Evolutionary conservation across 371 early-diverging fungal species (phyloP).

Genomic region (Antonospora locustae): DNA sequence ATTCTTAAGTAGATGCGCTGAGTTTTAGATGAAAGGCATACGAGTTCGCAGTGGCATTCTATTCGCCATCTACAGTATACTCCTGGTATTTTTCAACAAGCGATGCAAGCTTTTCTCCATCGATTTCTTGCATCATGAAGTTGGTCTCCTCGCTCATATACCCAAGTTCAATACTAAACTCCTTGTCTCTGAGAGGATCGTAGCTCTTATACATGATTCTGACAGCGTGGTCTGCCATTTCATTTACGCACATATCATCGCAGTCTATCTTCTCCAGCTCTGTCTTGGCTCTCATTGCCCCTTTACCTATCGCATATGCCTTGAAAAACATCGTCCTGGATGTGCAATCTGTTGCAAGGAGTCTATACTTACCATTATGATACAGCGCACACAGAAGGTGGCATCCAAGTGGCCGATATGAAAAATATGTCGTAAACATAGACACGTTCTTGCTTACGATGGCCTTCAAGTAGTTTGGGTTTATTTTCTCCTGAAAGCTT

Average conservation of each 20-base stretch:
- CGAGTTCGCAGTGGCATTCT: no score
- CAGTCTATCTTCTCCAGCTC: slow-evolving; percentile 53
- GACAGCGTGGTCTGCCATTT: slow-evolving; percentile 45
- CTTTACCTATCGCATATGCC: slow-evolving; percentile 47
- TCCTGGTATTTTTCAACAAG: slow-evolving; percentile 45
- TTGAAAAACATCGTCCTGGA: slow-evolving; percentile 33
- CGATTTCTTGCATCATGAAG: slow-evolving; percentile 26
- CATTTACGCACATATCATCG: slow-evolving; percentile 27
- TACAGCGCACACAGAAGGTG: slow-evolving; percentile 41
- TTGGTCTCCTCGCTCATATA: slow-evolving; percentile 14
- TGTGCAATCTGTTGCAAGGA: slow-evolving; percentile 42
- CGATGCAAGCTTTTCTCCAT: slow-evolving; percentile 9
- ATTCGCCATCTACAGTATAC: slow-evolving; percentile 36
- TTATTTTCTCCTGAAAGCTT: slow-evolving; percentile 7
- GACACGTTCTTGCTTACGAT: slow-evolving; percentile 21
- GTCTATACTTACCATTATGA: slow-evolving; percentile 16
- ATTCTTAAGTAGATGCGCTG: no score
- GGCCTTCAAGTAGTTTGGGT: slow-evolving; percentile 19
- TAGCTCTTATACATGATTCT: slow-evolving; percentile 44
- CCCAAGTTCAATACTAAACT: slow-evolving; percentile 51
- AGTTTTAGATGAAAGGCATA: no score
- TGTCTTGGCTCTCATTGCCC: slow-evolving; percentile 50
- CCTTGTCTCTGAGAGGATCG: slow-evolving; percentile 50
- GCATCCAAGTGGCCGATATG: slow-evolving; percentile 46
- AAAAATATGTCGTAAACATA: slow-evolving; percentile 37